Evolutionary conservation across 441 rosid species (phyloP).

Genomic region (Populus hybrid): DNA sequence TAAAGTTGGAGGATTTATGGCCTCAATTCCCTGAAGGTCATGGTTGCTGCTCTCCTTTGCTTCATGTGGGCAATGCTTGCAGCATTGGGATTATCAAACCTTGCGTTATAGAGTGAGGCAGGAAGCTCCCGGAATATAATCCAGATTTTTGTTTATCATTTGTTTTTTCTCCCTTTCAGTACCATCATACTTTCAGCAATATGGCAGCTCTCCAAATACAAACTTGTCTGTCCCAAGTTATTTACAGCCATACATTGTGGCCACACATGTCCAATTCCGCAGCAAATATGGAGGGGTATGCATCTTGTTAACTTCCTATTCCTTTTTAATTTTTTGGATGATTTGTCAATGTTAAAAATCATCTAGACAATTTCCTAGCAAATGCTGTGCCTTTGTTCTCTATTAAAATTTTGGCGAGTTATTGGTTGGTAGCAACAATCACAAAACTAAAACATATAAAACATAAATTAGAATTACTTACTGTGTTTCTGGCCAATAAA

Average conservation of each 20-base stretch:
- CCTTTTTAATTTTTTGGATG: background rate
- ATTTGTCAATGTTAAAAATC: no score
- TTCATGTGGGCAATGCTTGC: constrained; percentile 98
- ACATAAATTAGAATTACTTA: background rate
- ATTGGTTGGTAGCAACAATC: background rate
- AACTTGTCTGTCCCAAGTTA: constrained; percentile 79
- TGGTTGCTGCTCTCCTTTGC: constrained; percentile 95
- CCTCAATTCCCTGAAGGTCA: constrained; percentile 91
- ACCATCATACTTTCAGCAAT: constrained; percentile 96
- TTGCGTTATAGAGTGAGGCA: constrained; percentile 94
- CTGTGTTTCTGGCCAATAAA: background rate
- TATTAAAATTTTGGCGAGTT: background rate
- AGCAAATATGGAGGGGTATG: constrained; percentile 69
- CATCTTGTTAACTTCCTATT: constrained; percentile 9
- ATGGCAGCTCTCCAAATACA: constrained; percentile 71
- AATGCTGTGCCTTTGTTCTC: background rate
- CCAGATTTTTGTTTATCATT: constrained; percentile 79
- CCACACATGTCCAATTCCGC: constrained; percentile 85
- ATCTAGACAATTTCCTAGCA: no score
- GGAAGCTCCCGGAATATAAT: constrained; percentile 97
- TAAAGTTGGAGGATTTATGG: constrained; percentile 94
- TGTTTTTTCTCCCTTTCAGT: constrained; percentile 87
- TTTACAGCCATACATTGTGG: constrained; percentile 79
- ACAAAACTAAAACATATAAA: background rate
- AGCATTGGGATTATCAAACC: constrained; percentile 89